Conservation (phyloP, 495 filamentous ascomycete species). For the Xylaria scruposa region DNA sequence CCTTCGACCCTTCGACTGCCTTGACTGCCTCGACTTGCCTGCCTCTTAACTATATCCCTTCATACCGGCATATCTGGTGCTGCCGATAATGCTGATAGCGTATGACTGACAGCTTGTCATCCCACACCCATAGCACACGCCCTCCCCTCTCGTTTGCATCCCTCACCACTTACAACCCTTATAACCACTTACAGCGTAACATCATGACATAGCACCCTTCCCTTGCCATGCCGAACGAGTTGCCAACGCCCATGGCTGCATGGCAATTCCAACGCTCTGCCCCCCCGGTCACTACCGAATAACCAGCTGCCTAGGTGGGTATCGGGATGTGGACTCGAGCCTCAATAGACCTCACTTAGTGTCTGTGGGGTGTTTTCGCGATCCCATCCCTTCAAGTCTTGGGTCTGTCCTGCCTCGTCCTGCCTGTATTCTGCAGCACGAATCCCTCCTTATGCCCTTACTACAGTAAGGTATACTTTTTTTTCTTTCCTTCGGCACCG, state of each 20-base stretch:
- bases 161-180: not conserved
- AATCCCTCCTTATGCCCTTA: no score
- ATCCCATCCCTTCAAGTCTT: not conserved
- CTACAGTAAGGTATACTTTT: no score
- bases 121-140: not conserved
- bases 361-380: not conserved
- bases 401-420: not conserved
- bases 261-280: not conserved
- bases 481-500: conserved; percentile 3
- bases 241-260: not conserved
- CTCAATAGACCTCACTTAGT: conserved; percentile 19
- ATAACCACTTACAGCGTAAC: not conserved
- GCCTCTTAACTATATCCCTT: not conserved
- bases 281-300: not conserved
- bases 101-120: conserved; percentile 9
- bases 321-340: conserved; percentile 22
- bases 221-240: not conserved
- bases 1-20: not conserved
- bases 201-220: not conserved
- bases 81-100: not conserved
- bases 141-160: not conserved
- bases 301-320: conserved; percentile 22
- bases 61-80: not conserved
- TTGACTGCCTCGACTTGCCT: no score
- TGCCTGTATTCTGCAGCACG: no score